Percentiles rank a stretch among this genome's conserved stretches.
phyloP scores from a whole-genome alignment of 2,329 filamentous ascomycete genomes.

The Pseudocercospora vitis region DNA sequence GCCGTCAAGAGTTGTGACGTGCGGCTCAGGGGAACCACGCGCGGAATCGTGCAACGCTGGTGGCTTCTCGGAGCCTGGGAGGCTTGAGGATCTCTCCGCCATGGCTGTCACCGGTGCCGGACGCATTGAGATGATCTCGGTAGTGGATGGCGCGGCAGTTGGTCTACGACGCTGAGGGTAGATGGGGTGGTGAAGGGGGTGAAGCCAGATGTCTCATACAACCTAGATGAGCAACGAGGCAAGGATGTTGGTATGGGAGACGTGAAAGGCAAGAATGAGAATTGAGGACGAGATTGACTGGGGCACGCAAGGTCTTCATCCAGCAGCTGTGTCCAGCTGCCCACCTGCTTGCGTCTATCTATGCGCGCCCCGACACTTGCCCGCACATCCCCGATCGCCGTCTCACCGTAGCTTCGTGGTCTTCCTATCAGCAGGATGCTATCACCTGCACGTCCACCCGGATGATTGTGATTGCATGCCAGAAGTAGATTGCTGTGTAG shows the following conservation, averaged over 20 bases:
- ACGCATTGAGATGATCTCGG: neutral
- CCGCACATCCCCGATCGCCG: conserved; percentile 15
- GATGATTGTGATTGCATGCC: conserved; percentile 6
- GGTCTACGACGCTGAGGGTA: neutral
- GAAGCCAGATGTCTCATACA: neutral
- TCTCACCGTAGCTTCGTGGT: conserved; percentile 11
- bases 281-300: neutral
- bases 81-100: conserved; percentile 8
- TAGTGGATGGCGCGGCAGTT: neutral
- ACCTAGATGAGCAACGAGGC: neutral
- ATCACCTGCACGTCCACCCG: neutral
- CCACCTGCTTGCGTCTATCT: neutral
- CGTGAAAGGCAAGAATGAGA: conserved; percentile 1
- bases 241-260: conserved; percentile 8
- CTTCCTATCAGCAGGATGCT: conserved; percentile 6
- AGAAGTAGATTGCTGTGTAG: conserved; percentile 5
- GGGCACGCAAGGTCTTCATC: neutral
- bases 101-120: neutral
- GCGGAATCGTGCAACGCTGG: conserved; percentile 32
- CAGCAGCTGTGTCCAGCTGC: conserved; percentile 2
- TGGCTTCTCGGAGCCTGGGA: conserved; percentile 20
- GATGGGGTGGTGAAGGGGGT: neutral
- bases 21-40: conserved; percentile 29
- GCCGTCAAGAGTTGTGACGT: conserved; percentile 15
- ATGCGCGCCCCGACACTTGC: conserved; percentile 10